Conservation (phyloP, 2,329 filamentous ascomycete species). For the Mollisiaceae sp. region DNA sequence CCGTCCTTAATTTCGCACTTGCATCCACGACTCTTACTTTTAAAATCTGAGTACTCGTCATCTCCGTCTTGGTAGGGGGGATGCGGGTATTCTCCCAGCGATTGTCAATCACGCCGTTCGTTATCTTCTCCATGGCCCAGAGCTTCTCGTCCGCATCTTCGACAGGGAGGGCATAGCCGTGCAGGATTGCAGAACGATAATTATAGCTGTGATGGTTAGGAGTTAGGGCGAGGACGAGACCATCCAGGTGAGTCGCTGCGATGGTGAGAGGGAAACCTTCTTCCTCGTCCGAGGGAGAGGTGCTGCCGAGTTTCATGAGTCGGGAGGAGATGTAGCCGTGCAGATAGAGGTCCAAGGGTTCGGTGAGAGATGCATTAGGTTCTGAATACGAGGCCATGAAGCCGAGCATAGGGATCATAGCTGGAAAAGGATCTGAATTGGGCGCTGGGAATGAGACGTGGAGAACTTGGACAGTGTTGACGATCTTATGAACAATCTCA, state of each 20-base stretch:
- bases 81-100: conserved; percentile 73
- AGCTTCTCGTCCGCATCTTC: conserved; percentile 71
- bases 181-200: conserved; percentile 75
- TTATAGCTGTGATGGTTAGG: conserved; percentile 85
- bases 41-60: conserved; percentile 76
- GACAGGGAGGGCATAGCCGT: conserved; percentile 74
- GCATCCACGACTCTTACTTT: conserved; percentile 71
- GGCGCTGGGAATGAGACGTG: conserved; percentile 78
- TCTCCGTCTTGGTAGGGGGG: conserved; percentile 74
- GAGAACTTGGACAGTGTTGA: conserved; percentile 76
- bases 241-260: conserved; percentile 76
- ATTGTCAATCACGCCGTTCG: conserved; percentile 70
- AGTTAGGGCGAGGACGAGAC: conserved; percentile 78
- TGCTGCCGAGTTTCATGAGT: conserved; percentile 67
- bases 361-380: conserved; percentile 63
- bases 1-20: conserved; percentile 75
- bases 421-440: conserved; percentile 50
- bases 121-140: conserved; percentile 80
- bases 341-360: conserved; percentile 77
- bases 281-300: conserved; percentile 27
- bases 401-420: conserved; percentile 78
- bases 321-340: conserved; percentile 85
- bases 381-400: conserved; percentile 74
- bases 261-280: conserved; percentile 73
- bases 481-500: conserved; percentile 73